Conservation (phyloP, 805 yeast species). For the Candida rishiriensis region DNA sequence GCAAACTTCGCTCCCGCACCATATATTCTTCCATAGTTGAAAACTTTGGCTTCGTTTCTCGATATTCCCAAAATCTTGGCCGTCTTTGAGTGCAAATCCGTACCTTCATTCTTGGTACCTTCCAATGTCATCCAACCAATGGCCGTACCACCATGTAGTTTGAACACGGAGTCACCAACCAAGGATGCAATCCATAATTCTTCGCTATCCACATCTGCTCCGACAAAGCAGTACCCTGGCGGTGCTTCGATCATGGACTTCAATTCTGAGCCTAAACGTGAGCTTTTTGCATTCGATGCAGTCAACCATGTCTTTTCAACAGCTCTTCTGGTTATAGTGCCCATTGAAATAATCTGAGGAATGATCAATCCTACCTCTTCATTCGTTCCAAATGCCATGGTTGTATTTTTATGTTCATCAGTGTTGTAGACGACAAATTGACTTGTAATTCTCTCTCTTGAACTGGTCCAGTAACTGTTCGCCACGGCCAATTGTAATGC, state of each 20-base stretch:
- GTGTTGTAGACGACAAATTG: slow-evolving; percentile 76
- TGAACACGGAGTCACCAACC: slow-evolving; percentile 86
- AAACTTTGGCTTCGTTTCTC: slow-evolving; percentile 88
- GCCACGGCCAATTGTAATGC: slow-evolving; percentile 74
- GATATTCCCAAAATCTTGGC: slow-evolving; percentile 85
- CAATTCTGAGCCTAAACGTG: slow-evolving; percentile 87
- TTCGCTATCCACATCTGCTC: slow-evolving; percentile 98
- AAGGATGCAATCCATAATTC: slow-evolving; percentile 97
- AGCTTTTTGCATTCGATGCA: slow-evolving; percentile 86
- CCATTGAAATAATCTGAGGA: slow-evolving; percentile 88
- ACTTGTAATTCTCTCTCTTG: slow-evolving; percentile 74
- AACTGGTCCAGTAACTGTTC: slow-evolving; percentile 91
- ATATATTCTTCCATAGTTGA: slow-evolving; percentile 94
- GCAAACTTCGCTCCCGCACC: slow-evolving; percentile 97
- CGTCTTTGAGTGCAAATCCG: slow-evolving; percentile 93
- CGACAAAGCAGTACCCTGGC: slow-evolving; percentile 83
- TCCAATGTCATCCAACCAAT: slow-evolving; percentile 99
- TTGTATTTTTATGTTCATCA: slow-evolving; percentile 14
- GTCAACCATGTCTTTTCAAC: slow-evolving; percentile 98
- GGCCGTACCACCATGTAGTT: slow-evolving; percentile 92
- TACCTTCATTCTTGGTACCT: slow-evolving; percentile 86
- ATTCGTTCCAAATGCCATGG: slow-evolving; percentile 15
- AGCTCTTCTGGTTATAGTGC: slow-evolving; percentile 93
- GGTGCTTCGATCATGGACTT: slow-evolving; percentile 88
- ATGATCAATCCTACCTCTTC: slow-evolving; percentile 61